phyloP scores from a whole-genome alignment of 2,329 filamentous ascomycete species.

The Metarhizium humberi region DNA sequence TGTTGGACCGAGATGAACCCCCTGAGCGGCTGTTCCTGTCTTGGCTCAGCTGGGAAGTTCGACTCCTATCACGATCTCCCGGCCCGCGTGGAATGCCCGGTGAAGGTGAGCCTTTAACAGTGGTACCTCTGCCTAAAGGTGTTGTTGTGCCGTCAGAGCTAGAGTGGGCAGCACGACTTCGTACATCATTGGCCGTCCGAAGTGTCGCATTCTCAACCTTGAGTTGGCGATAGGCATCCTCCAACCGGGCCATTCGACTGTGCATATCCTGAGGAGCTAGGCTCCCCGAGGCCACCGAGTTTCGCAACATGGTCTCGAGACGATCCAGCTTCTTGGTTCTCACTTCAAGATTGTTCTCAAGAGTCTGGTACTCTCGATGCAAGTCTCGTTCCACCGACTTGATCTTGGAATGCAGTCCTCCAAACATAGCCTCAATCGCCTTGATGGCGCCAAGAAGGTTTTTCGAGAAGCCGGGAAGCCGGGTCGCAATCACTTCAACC shows the following conservation, averaged over 20 bases:
- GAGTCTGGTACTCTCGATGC: slow-evolving; percentile 79
- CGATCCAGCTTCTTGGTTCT: slow-evolving; percentile 80
- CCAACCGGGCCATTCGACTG: slow-evolving; percentile 41
- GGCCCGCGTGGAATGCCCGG: slow-evolving; percentile 44
- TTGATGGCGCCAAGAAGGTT: slow-evolving; percentile 83
- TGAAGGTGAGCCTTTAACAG: slow-evolving; percentile 38
- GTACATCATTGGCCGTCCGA: slow-evolving; percentile 51
- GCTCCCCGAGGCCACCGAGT: slow-evolving; percentile 44
- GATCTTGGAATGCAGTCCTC: slow-evolving; percentile 69
- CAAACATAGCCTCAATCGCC: slow-evolving; percentile 72
- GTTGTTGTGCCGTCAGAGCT: slow-evolving; percentile 25
- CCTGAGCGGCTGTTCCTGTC: slow-evolving; percentile 21
- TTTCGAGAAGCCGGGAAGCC: slow-evolving; percentile 80
- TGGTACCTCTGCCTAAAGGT: slow-evolving; percentile 11
- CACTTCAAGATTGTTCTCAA: slow-evolving; percentile 72
- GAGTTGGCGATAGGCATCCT: slow-evolving; percentile 52
- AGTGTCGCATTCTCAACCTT: slow-evolving; percentile 63
- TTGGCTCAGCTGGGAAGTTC: slow-evolving; percentile 21
- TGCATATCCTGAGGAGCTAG: slow-evolving; percentile 34
- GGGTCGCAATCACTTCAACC: slow-evolving; percentile 75
- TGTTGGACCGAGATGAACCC: slow-evolving; percentile 19
- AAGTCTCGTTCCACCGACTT: slow-evolving; percentile 80
- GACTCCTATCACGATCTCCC: slow-evolving; percentile 36
- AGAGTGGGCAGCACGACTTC: slow-evolving; percentile 37
- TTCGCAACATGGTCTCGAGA: slow-evolving; percentile 70